phyloP scores from a whole-genome alignment of 495 filamentous ascomycete genomes.

The Podospora pseudopauciseta region DNA sequence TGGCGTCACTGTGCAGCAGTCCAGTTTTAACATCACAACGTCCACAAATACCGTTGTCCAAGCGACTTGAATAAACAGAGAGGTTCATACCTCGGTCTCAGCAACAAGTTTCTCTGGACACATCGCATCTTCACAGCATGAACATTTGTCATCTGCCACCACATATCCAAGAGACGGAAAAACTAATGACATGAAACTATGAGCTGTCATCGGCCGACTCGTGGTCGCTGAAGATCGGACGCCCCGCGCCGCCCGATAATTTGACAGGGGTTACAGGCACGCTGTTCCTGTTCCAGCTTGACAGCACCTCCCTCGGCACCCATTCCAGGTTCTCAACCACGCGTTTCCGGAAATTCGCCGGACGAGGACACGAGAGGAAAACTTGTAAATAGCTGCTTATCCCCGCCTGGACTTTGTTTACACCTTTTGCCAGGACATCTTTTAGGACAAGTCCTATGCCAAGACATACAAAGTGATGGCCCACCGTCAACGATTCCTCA shows the following conservation, averaged over 20 bases:
- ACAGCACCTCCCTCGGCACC: neutral
- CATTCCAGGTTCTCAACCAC: neutral
- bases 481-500: conserved; percentile 16
- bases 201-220: neutral
- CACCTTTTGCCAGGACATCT: neutral
- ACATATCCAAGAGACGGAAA: neutral
- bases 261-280: neutral
- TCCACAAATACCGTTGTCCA: neutral
- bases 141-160: neutral
- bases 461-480: conserved; percentile 2
- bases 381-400: neutral
- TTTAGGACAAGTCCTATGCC: neutral
- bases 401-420: neutral
- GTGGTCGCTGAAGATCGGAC: conserved; percentile 1
- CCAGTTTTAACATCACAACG: neutral
- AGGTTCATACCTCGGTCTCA: neutral
- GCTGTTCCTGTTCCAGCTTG: conserved; percentile 8
- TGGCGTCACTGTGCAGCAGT: conserved; percentile 6
- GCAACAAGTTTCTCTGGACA: neutral
- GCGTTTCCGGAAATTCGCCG: neutral
- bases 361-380: neutral
- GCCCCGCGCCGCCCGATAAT: conserved; percentile 3
- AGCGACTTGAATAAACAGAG: neutral
- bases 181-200: conserved; percentile 1
- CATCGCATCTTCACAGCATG: neutral